These are phyloP conservation scores for Amanita molliuscula DNA, from an alignment of 768 basidiomycete genomes.

Conservation along the genomic window DNA sequence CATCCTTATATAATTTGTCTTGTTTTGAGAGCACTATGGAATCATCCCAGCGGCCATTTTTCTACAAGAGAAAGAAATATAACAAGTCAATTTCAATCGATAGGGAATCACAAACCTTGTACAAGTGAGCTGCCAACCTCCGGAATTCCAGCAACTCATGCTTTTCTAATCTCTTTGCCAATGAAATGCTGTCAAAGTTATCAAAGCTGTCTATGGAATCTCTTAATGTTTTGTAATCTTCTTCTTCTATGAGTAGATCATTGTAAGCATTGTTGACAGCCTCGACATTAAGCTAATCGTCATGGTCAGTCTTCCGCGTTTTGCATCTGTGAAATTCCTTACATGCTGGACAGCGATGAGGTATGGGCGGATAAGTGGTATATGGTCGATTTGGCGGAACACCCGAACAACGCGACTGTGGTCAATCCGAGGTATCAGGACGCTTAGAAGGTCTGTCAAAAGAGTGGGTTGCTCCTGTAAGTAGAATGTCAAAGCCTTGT, in stretches of 20 bases:
- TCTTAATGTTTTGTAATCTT: slow-evolving; percentile 95
- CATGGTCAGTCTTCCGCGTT: not conserved
- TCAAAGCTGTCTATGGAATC: slow-evolving; percentile 98
- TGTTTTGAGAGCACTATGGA: slow-evolving; percentile 92
- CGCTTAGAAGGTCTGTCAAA: slow-evolving; percentile 86
- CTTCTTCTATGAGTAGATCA: slow-evolving; percentile 96
- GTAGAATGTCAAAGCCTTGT: slow-evolving; percentile 92
- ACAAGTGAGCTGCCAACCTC: slow-evolving; percentile 87
- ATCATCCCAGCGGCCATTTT: slow-evolving; percentile 94
- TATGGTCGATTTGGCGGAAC: slow-evolving; percentile 92
- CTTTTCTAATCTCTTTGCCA: slow-evolving; percentile 79
- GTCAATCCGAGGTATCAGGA: slow-evolving; percentile 89
- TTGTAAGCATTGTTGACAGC: slow-evolving; percentile 99
- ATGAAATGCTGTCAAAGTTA: slow-evolving; percentile 87
- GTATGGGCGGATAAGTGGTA: slow-evolving; percentile 92
- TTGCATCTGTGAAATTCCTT: slow-evolving; percentile 16
- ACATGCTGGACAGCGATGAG: slow-evolving; percentile 95
- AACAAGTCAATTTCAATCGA: not conserved
- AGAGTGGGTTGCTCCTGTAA: slow-evolving; percentile 89
- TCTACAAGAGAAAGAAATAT: slow-evolving; percentile 35
- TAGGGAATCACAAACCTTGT: slow-evolving; percentile 52
- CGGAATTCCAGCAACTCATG: slow-evolving; percentile 95
- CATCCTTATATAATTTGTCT: slow-evolving; percentile 95
- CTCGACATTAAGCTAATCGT: slow-evolving; percentile 75
- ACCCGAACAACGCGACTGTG: slow-evolving; percentile 92